A percentile compares a stretch with the other conserved stretches of the same genome.
phyloP scores from a whole-genome alignment of 2,329 filamentous ascomycete genomes.

The Fusarium kyushuense region DNA sequence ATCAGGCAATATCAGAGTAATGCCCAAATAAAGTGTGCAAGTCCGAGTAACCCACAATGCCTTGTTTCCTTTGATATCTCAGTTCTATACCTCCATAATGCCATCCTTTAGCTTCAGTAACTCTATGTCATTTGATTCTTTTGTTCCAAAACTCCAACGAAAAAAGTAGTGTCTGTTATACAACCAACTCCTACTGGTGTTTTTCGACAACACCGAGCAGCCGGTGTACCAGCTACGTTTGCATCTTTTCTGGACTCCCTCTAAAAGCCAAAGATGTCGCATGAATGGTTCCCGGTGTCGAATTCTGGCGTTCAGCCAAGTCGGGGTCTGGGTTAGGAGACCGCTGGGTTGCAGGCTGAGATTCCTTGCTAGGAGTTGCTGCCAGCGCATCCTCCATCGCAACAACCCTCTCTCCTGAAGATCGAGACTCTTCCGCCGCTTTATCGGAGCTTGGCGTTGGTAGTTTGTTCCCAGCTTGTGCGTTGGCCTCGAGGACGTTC shows the following conservation, averaged over 20 bases:
- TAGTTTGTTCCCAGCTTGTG: constrained; percentile 42
- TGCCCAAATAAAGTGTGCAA: neutral
- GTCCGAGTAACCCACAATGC: neutral
- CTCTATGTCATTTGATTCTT: constrained; percentile 43
- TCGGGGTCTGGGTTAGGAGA: constrained; percentile 27
- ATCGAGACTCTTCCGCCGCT: constrained; percentile 22
- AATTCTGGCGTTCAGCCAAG: constrained; percentile 33
- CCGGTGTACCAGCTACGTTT: constrained; percentile 49
- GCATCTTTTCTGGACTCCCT: constrained; percentile 70
- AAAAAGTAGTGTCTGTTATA: constrained; percentile 34
- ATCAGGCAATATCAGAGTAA: constrained; percentile 9
- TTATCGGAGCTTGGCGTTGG: constrained; percentile 42
- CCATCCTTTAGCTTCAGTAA: constrained; percentile 29
- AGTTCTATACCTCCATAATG: constrained; percentile 41
- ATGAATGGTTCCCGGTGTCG: constrained; percentile 51
- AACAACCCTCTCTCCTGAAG: constrained; percentile 30
- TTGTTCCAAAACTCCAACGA: constrained; percentile 45
- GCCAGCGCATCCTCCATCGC: constrained; percentile 48
- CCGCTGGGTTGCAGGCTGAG: constrained; percentile 3
- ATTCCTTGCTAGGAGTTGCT: constrained; percentile 12
- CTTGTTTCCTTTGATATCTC: constrained; percentile 27
- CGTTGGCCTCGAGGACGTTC: constrained; percentile 47
- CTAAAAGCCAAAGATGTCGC: constrained; percentile 68
- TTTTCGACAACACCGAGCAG: constrained; percentile 51
- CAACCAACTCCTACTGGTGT: constrained; percentile 44